Evolutionary conservation across 345 rosid species (phyloP), one percentile per base, ranked within the genome.

Genomic region (Eucalyptus rudis): DNA sequence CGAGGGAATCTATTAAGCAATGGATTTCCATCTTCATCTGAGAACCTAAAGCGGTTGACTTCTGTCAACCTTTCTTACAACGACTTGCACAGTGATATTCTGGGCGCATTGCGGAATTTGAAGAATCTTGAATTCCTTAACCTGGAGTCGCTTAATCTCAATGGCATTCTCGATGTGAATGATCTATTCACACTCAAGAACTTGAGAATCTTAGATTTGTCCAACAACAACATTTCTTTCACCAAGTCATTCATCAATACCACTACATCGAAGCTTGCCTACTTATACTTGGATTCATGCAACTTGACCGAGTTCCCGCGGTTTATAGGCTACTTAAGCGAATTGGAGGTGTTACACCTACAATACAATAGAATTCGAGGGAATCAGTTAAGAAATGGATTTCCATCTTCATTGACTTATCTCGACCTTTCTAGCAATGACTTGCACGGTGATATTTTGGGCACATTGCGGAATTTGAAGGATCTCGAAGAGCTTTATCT

Each of bases 51-150:
- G 17, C 51, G 14, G 3, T 14, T 50, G 52, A 50, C 19, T 50
- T 0, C 0, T 15, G 7, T 50, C 0, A 3, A 1, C 20, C 8
- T 51, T 16, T 51, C 54, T 51, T 0, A 0, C 20, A 16, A 51
- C 0, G 1, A 66, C 43, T 66, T 31, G 22, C 43, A 15, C 0
- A 12, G 79, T 31, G 12, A 66, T 31, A 66, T 66, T 66, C 0
- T 10, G 6, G 11, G 12, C 0, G 5, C 22, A 31, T 31, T 66
- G 11, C 1, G 7, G 79, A 31, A 66, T 16, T 1, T 66, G 0
- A 31, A 66, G 24, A 1, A 16, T 31, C 43, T 66, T 3, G 0
- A 16, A 4, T 0, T 0, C 0, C 43, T 31, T 16, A 0, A 0
- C 0, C 6, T 64, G 2, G 1, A 0, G 6, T 31, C 12, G 6